A percentile compares a stretch with the other conserved stretches of the same genome.
phyloP scores from a whole-genome alignment of 2,329 filamentous ascomycete species.

The Chaetoscypha palmicola region DNA sequence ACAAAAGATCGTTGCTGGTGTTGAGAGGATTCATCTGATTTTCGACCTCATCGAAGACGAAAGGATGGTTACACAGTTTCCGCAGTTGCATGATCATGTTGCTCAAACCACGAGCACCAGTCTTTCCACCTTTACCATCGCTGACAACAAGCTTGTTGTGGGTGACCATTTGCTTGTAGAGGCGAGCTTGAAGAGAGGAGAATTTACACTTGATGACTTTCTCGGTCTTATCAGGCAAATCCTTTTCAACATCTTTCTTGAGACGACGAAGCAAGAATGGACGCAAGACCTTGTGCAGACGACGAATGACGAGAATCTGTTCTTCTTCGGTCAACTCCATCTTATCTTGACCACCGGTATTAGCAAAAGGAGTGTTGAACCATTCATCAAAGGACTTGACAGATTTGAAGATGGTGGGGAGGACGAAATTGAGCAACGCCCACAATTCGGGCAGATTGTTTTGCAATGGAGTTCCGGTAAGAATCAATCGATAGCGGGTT shows the following conservation, averaged over 20 bases:
- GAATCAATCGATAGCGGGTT: constrained; percentile 89
- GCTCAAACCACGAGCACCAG: constrained; percentile 85
- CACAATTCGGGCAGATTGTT: constrained; percentile 95
- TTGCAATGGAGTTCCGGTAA: constrained; percentile 94
- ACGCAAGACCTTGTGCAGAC: constrained; percentile 93
- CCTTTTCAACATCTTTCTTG: constrained; percentile 99
- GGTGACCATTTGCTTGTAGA: constrained; percentile 96
- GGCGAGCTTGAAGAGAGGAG: constrained; percentile 82
- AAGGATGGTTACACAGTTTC: constrained; percentile 98
- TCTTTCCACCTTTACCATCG: constrained; percentile 93
- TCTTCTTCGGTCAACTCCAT: constrained; percentile 99
- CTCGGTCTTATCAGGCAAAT: constrained; percentile 96
- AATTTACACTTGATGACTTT: constrained; percentile 99
- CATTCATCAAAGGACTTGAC: constrained; percentile 98
- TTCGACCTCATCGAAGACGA: constrained; percentile 96
- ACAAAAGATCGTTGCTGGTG: constrained; percentile 85
- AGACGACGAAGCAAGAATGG: constrained; percentile 96
- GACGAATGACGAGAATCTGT: constrained; percentile 93
- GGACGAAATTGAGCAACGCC: constrained; percentile 96
- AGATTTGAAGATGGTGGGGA: constrained; percentile 98
- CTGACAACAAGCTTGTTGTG: constrained; percentile 92
- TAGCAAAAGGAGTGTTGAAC: constrained; percentile 99
- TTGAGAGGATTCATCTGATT: constrained; percentile 93
- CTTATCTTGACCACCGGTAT: constrained; percentile 95
- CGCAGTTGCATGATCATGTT: constrained; percentile 99